These are phyloP conservation scores for Larix sibirica DNA, from an alignment of 83 land plant genomes.

Conservation along the genomic window DNA sequence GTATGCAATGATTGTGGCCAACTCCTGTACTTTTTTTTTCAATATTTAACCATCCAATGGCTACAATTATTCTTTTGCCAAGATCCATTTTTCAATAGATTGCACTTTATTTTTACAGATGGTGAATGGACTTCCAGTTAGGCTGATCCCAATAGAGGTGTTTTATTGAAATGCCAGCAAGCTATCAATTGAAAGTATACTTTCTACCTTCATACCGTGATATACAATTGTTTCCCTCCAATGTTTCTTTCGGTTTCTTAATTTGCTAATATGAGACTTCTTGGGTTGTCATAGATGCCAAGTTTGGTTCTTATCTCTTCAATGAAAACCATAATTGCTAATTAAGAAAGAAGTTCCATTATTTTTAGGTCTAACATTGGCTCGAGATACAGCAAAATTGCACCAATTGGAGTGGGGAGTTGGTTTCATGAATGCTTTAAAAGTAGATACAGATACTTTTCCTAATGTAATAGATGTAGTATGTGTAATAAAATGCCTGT, in stretches of 20 bases:
- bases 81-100: not conserved
- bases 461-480: no score
- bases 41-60: not conserved
- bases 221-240: not conserved
- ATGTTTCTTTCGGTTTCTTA: not conserved
- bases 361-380: not conserved
- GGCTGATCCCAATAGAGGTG: not conserved
- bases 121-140: constrained; percentile 9
- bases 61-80: not conserved
- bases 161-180: not conserved
- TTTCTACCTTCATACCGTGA: not conserved
- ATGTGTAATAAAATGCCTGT: no score
- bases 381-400: not conserved
- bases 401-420: not conserved
- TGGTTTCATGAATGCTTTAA: not conserved
- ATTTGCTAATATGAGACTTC: not conserved
- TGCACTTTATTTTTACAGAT: constrained; percentile 1
- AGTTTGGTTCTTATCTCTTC: not conserved
- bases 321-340: not conserved
- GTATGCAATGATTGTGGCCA: not conserved
- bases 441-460: not conserved
- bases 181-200: not conserved
- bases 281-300: not conserved
- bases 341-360: not conserved
- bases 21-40: not conserved